phyloP scores from a whole-genome alignment of 805 yeast genomes.

The Wickerhamomyces chambardii region DNA sequence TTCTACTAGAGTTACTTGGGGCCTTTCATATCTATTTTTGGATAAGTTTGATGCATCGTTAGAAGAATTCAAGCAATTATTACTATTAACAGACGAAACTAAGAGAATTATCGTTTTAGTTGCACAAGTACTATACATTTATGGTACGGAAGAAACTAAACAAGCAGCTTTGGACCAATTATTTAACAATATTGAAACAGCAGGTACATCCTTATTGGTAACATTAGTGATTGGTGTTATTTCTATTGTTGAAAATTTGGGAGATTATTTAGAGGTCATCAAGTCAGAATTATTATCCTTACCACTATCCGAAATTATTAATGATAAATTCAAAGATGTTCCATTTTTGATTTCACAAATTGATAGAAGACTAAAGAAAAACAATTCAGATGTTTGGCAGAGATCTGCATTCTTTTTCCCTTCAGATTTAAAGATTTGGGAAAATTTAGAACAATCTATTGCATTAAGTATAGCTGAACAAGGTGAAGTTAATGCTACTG shows the following conservation, averaged over 20 bases:
- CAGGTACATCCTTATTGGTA: slow-evolving; percentile 60
- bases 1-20: slow-evolving; percentile 64
- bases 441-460: slow-evolving; percentile 41
- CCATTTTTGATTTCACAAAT: slow-evolving; percentile 53
- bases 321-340: slow-evolving; percentile 44
- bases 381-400: slow-evolving; percentile 40
- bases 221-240: slow-evolving; percentile 77
- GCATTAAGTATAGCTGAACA: slow-evolving; percentile 52
- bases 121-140: slow-evolving; percentile 73
- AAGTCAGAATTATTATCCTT: slow-evolving; percentile 54
- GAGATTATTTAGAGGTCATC: slow-evolving; percentile 50
- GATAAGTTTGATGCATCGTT: slow-evolving; percentile 58
- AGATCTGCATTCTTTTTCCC: slow-evolving; percentile 72
- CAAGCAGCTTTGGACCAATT: slow-evolving; percentile 83
- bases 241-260: slow-evolving; percentile 52
- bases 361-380: slow-evolving; percentile 26
- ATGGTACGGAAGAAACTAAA: slow-evolving; percentile 66
- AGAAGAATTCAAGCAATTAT: slow-evolving; percentile 55
- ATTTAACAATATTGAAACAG: slow-evolving; percentile 48
- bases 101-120: slow-evolving; percentile 63
- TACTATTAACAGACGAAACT: slow-evolving; percentile 46
- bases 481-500: slow-evolving; percentile 38
- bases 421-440: slow-evolving; percentile 61
- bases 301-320: slow-evolving; percentile 33
- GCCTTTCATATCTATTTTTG: slow-evolving; percentile 58